phyloP scores from a whole-genome alignment of 257 asterid genomes.

The Petunia axillaris region DNA sequence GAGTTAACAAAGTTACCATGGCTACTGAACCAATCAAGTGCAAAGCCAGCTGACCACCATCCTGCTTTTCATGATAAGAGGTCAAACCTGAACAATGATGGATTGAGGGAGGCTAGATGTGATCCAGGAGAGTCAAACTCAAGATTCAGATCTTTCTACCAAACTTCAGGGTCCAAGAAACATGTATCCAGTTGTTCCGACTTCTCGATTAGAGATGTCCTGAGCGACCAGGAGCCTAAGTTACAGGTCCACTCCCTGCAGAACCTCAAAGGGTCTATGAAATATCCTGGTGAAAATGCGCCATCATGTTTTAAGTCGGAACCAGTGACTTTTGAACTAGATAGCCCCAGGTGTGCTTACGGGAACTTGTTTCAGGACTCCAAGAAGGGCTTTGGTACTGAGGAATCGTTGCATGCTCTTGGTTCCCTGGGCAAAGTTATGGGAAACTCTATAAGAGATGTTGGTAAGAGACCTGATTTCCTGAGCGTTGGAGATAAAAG shows the following conservation, averaged over 20 bases:
- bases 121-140: conserved; percentile 5
- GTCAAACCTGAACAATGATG: conserved; percentile 16
- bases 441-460: conserved; percentile 15
- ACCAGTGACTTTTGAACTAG: conserved; percentile 5
- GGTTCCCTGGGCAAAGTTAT: conserved; percentile 1
- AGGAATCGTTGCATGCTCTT: conserved; percentile 5
- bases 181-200: conserved; percentile 12
- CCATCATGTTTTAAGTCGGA: conserved; percentile 17
- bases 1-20: conserved; percentile 15
- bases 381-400: not conserved
- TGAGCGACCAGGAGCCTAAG: conserved; percentile 15
- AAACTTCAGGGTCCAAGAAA: conserved; percentile 16
- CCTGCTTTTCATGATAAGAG: conserved; percentile 17
- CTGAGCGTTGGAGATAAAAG: not conserved
- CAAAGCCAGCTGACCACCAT: not conserved
- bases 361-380: conserved; percentile 22
- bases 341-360: conserved; percentile 8
- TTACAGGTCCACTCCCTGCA: conserved; percentile 15
- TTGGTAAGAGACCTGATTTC: conserved; percentile 18
- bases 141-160: conserved; percentile 6
- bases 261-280: conserved; percentile 7
- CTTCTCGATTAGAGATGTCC: conserved; percentile 19
- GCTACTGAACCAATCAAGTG: conserved; percentile 7
- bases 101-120: conserved; percentile 4
- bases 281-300: conserved; percentile 19